Percentiles rank a stretch among this genome's conserved stretches.
Evolutionary conservation across 495 filamentous ascomycete species (phyloP).

Genomic region (Aspergillus steynii): DNA sequence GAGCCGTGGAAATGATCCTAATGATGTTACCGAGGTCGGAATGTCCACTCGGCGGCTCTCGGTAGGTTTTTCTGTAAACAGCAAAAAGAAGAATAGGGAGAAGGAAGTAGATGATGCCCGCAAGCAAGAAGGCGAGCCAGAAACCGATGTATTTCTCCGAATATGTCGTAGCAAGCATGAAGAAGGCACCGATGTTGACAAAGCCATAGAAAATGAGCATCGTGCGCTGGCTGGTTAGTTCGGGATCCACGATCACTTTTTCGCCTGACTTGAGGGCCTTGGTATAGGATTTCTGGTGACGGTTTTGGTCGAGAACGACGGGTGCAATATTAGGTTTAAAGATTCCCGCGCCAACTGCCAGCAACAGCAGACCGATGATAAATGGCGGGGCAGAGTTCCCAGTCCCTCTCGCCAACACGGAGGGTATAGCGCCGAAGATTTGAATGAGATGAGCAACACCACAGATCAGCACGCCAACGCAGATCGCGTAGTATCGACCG

Average conservation of each 20-base stretch:
- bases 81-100: conserved; percentile 52
- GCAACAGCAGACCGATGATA: conserved; percentile 52
- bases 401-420: conserved; percentile 53
- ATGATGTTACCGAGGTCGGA: conserved; percentile 57
- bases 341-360: conserved; percentile 37
- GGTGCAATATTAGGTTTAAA: conserved; percentile 46
- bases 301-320: conserved; percentile 36
- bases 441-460: conserved; percentile 67
- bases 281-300: conserved; percentile 28
- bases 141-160: conserved; percentile 42
- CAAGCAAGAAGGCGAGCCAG: conserved; percentile 37
- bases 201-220: conserved; percentile 43
- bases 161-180: conserved; percentile 38
- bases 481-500: conserved; percentile 56
- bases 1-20: conserved; percentile 51
- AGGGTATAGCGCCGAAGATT: conserved; percentile 59
- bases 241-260: conserved; percentile 42
- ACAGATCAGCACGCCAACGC: conserved; percentile 62
- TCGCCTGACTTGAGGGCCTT: conserved; percentile 39
- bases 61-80: conserved; percentile 48
- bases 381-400: conserved; percentile 54
- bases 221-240: conserved; percentile 29
- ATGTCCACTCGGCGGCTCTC: conserved; percentile 48
- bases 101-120: conserved; percentile 52
- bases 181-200: conserved; percentile 42